Base-by-base conservation (phyloP, 73 alveolate species). In the Loxodes magnus region DNA sequence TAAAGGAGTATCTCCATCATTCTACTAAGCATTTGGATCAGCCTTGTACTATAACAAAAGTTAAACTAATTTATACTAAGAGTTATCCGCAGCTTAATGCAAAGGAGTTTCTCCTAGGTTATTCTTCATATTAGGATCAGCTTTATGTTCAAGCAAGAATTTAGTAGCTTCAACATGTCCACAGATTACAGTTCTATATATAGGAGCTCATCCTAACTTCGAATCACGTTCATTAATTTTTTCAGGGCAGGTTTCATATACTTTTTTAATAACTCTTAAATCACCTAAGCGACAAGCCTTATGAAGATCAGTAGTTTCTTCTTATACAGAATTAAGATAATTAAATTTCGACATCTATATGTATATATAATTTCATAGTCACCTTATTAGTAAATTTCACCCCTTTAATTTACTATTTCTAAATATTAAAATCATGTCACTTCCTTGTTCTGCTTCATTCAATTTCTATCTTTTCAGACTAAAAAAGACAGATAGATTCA, bases 151-250 rank as follows among this genome's bases (percentile, higher is more conserved):
- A 43, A 72, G 41, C 48, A 72, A 37, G 33, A 63, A 27, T 64
- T 63, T 67, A 25, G 82, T 58, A 15, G 81, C 80, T 33, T 49
- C 72, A 35, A 58, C 43, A 55, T 72, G 55, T 3, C 87, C 87
- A 28, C 81, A 41, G 6, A 72, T 72, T 31, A 72, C 71, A 35
- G 87, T 53, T n/a, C 87, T 31, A 72, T 72, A 72, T 72, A 72
- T 56, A 6, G 80, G 80, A 0, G 87, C 62, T 73, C 87, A 72
- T 29, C 77, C 79, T 10, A 39, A 30, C 21, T 39, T 39, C 50
- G 50, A 7, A 30, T 39, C 53, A n/a, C 21, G 14, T 39, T 39
- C 22, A 30, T 39, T 39, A 1, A 46, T 14, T 9, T 0, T 10
- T 22, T 16, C 14, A 25, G 39, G 39, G 26, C 0, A 21, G 9